These are phyloP conservation scores for Xanthoconium separans DNA, from an alignment of 1,284 basidiomycete genomes.

Conservation along the genomic window DNA sequence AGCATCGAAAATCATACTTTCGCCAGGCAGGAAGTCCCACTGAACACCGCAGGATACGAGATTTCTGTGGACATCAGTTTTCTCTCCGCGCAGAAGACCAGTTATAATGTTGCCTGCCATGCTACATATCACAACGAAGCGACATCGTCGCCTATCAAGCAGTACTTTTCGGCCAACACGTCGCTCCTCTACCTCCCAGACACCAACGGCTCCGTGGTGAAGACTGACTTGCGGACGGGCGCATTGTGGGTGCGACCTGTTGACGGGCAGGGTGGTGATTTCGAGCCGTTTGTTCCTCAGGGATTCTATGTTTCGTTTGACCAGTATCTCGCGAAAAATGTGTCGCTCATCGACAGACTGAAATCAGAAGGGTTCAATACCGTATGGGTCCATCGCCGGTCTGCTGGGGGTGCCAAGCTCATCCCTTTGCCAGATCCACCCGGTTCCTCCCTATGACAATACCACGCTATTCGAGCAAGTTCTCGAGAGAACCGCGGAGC, in stretches of 20 bases:
- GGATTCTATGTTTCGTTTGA: slow-evolving; percentile 31
- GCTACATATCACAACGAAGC: slow-evolving; percentile 19
- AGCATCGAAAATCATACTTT: slow-evolving; percentile 42
- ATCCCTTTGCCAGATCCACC: slow-evolving; percentile 22
- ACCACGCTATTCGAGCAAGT: slow-evolving; percentile 23
- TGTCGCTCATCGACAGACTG: slow-evolving; percentile 22
- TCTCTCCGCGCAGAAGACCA: slow-evolving; percentile 16
- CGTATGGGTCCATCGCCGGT: slow-evolving; percentile 8
- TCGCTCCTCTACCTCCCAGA: slow-evolving; percentile 34
- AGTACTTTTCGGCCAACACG: slow-evolving; percentile 20
- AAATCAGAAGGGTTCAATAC: slow-evolving; percentile 31
- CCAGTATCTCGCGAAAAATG: slow-evolving; percentile 17
- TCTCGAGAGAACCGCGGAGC: slow-evolving; percentile 15
- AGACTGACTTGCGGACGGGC: slow-evolving; percentile 33
- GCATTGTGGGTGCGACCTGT: slow-evolving; percentile 23
- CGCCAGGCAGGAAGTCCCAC: slow-evolving; percentile 43
- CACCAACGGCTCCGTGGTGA: slow-evolving; percentile 31
- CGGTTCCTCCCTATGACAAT: slow-evolving; percentile 32
- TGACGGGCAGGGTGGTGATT: slow-evolving; percentile 12
- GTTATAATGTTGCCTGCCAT: slow-evolving; percentile 23
- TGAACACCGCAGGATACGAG: slow-evolving; percentile 44
- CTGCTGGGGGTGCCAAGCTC: background rate
- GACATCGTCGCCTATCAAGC: slow-evolving; percentile 3
- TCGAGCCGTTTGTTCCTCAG: slow-evolving; percentile 30
- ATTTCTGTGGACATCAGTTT: slow-evolving; percentile 21